phyloP scores from a whole-genome alignment of 768 basidiomycete genomes.

The Naematelia aurantialba region DNA sequence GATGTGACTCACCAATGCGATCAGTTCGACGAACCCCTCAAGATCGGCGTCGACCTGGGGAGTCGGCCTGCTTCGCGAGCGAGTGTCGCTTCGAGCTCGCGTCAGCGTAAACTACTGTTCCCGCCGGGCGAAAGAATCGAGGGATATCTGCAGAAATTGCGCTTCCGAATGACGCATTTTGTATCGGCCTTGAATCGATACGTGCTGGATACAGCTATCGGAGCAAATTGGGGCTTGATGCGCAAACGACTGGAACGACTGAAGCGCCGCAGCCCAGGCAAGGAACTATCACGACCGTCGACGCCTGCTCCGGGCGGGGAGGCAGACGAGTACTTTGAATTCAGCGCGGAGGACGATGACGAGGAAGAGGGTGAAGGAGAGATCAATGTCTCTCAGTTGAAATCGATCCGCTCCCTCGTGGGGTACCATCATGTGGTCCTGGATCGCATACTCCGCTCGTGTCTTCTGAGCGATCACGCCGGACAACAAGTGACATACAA shows the following conservation, averaged over 20 bases:
- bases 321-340: constrained; percentile 14
- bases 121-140: constrained; percentile 61
- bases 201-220: constrained; percentile 75
- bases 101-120: constrained; percentile 34
- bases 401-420: constrained; percentile 36
- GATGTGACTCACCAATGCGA: constrained; percentile 19
- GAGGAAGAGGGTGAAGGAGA: constrained; percentile 5
- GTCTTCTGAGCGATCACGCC: constrained; percentile 17
- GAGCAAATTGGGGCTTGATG: constrained; percentile 71
- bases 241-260: constrained; percentile 28
- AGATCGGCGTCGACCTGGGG: neutral
- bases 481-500: constrained; percentile 33
- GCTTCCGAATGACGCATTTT: constrained; percentile 71
- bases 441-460: constrained; percentile 27
- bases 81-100: neutral
- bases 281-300: neutral
- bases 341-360: neutral
- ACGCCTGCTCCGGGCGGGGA: constrained; percentile 3
- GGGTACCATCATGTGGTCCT: constrained; percentile 35
- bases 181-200: constrained; percentile 65
- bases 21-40: neutral
- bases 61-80: constrained; percentile 3
- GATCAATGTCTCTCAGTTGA: constrained; percentile 15
- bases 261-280: neutral
- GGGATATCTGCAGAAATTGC: constrained; percentile 62